Evolutionary conservation across 805 yeast species (phyloP), one percentile per base, ranked within the genome.

Genomic region (Saccharomycopsis sp.): DNA sequence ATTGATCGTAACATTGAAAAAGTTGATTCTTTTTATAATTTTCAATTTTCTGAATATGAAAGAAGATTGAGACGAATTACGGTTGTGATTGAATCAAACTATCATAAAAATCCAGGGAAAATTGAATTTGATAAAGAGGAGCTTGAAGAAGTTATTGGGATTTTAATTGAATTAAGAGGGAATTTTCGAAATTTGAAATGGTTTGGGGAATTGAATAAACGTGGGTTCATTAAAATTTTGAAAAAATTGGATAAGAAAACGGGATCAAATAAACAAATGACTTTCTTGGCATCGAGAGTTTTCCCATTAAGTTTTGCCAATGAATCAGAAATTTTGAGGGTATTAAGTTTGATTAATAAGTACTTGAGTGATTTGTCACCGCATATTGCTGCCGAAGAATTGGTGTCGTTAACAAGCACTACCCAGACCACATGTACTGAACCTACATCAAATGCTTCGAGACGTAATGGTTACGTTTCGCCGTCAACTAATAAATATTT

Each of bases 131-230:
- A 61, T 9, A 76, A 73, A 45, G 87, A 81, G 46, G 68, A 72
- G 23, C 45, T 70, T 1, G 81, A 77, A 40, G 89, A 83, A 53
- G 65, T 82, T 28, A 62, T 77, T 24, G 77, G 75, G 19, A 80
- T 87, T 16, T 64, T 89, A 31, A 67, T 87, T 19, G 96, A 88
- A 60, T 67, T 87, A 43, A 72, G 95, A 38, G 71, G 82, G 14
- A 77, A 78, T 48, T 76, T 84, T 50, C 71, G 96, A 46, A 88
- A 88, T 61, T 68, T 89, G 58, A 88, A 85, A 60, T 90, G 97
- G 96, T 89, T 76, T 60, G 94, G 94, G 20, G 97, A 90, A 58
- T 75, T 89, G 55, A 89, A 89, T 67, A 85, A 83, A 58, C 78
- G 94, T 50, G 97, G 96, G 0, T 85, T 88, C 54, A 74, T 79